Evolutionary conservation across 129 eudicot species (phyloP).

Genomic region (Deinandra increscens): DNA sequence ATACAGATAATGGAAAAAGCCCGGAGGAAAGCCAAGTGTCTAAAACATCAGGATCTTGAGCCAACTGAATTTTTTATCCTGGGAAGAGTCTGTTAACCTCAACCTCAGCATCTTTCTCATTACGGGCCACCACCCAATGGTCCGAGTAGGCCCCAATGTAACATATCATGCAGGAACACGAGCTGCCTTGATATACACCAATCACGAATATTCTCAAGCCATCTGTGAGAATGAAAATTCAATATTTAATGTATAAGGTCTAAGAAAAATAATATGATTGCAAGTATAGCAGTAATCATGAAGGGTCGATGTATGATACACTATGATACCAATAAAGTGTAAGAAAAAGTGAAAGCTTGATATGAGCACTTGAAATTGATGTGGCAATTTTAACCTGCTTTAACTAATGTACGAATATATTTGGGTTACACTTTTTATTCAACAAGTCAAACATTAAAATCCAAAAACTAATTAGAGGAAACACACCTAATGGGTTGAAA

Average conservation of each 20-base stretch:
- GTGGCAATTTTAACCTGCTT: not conserved
- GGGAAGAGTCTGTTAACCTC: constrained; percentile 53
- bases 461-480: not conserved
- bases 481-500: not conserved
- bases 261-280: not conserved
- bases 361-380: not conserved
- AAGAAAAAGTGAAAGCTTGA: not conserved
- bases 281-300: not conserved
- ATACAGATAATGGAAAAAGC: constrained; percentile 68
- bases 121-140: constrained; percentile 88
- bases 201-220: constrained; percentile 96
- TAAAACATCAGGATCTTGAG: constrained; percentile 90
- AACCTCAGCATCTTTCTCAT: constrained; percentile 63
- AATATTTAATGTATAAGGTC: not conserved
- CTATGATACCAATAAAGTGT: not conserved
- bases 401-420: not conserved
- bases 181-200: constrained; percentile 97
- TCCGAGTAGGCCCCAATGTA: constrained; percentile 62
- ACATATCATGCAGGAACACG: constrained; percentile 97
- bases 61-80: constrained; percentile 61
- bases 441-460: not conserved
- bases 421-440: not conserved
- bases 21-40: constrained; percentile 93
- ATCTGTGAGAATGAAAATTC: constrained; percentile 37
- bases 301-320: not conserved